A percentile compares a stretch with the other conserved stretches of the same genome.
Evolutionary conservation across 371 early-diverging fungal species (phyloP).

Genomic region (Apophysomyces trapeziformis): DNA sequence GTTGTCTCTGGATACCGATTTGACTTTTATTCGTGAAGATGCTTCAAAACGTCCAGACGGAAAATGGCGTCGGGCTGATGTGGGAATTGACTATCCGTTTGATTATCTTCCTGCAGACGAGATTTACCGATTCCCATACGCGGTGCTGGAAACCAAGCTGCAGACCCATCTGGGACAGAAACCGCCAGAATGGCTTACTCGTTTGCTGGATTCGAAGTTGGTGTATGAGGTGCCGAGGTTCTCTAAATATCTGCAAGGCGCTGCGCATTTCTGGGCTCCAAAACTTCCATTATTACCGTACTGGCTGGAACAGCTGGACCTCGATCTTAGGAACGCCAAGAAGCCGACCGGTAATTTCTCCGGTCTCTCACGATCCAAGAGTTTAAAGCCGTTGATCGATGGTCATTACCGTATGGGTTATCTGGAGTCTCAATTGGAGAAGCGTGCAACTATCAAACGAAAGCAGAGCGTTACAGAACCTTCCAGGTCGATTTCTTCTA

Average conservation of each 20-base stretch:
- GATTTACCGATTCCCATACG: conserved; percentile 48
- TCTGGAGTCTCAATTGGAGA: conserved; percentile 48
- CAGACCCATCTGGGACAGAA: conserved; percentile 92
- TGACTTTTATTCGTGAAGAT: conserved; percentile 97
- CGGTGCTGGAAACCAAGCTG: conserved; percentile 79
- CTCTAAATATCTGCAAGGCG: conserved; percentile 98
- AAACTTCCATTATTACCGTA: conserved; percentile 92
- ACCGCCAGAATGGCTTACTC: conserved; percentile 95
- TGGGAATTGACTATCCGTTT: conserved; percentile 90
- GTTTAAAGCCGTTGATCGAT: conserved; percentile 48
- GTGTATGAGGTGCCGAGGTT: conserved; percentile 98
- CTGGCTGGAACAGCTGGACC: conserved; percentile 92
- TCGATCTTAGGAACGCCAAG: conserved; percentile 82
- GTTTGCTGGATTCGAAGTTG: conserved; percentile 84
- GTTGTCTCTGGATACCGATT: conserved; percentile 96
- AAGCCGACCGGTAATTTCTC: conserved; percentile 32
- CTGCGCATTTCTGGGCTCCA: conserved; percentile 84
- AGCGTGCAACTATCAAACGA: conserved; percentile 31
- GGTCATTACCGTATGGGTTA: conserved; percentile 52
- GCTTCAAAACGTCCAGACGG: conserved; percentile 68
- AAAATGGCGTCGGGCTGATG: conserved; percentile 92
- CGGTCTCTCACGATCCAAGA: conserved; percentile 46
- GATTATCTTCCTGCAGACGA: conserved; percentile 73
- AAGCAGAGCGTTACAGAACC: conserved; percentile 12
- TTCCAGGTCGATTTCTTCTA: not conserved